A percentile compares a stretch with the other conserved stretches of the same genome.
These are phyloP conservation scores for Boletus subparvulus DNA, from an alignment of 768 basidiomycete genomes.

Conservation along the genomic window DNA sequence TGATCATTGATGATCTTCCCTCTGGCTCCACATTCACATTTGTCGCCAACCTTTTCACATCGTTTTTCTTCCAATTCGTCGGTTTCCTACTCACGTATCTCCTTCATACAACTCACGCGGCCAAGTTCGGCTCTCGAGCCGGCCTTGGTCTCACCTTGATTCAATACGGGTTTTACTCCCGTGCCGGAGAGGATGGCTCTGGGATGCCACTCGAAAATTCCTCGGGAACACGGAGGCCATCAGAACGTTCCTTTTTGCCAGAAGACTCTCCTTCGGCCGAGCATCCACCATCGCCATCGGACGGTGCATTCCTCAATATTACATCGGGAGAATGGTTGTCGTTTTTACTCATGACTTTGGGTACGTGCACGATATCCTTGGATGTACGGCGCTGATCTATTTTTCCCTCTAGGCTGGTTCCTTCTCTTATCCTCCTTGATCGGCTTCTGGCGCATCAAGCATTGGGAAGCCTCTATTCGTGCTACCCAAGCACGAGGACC, in stretches of 20 bases:
- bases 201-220: constrained; percentile 19
- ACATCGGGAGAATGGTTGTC: constrained; percentile 84
- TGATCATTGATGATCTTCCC: constrained; percentile 91
- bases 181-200: constrained; percentile 36
- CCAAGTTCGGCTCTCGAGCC: constrained; percentile 89
- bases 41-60: constrained; percentile 75
- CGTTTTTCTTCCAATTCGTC: constrained; percentile 96
- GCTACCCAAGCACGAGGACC: constrained; percentile 32
- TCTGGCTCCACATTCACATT: constrained; percentile 77
- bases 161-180: constrained; percentile 84
- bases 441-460: constrained; percentile 81
- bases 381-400: background rate
- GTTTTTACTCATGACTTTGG: constrained; percentile 88
- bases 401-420: constrained; percentile 72
- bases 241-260: constrained; percentile 22
- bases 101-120: constrained; percentile 88
- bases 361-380: constrained; percentile 34
- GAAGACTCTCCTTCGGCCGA: constrained; percentile 29
- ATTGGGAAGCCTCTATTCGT: constrained; percentile 76
- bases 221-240: constrained; percentile 12
- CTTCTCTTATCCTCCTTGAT: constrained; percentile 80
- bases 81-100: constrained; percentile 92
- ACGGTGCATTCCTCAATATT: constrained; percentile 31
- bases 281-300: constrained; percentile 7
- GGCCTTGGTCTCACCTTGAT: constrained; percentile 95